phyloP scores from a whole-genome alignment of 192 early-diverging fungal species.

The Geosiphon pyriformis region DNA sequence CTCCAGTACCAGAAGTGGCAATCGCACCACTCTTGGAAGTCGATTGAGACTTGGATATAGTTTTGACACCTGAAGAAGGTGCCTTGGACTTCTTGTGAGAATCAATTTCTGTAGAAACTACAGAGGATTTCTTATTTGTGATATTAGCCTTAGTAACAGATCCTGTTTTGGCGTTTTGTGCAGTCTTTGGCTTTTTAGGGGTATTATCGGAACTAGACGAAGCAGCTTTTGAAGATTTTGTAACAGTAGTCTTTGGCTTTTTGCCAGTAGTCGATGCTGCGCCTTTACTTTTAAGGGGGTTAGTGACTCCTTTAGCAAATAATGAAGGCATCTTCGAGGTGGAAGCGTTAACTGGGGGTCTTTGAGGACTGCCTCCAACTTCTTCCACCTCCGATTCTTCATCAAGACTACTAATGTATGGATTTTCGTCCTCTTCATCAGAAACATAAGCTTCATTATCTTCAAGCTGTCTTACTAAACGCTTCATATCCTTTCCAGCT shows the following conservation, averaged over 20 bases:
- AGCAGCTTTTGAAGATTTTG: not conserved
- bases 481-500: conserved; percentile 48
- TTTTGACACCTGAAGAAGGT: not conserved
- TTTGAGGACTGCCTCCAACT: not conserved
- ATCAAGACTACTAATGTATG: conserved; percentile 40
- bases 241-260: not conserved
- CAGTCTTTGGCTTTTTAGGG: not conserved
- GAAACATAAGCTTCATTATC: conserved; percentile 58
- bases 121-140: not conserved
- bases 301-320: conserved; percentile 13
- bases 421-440: conserved; percentile 51
- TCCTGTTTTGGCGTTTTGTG: not conserved
- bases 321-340: conserved; percentile 24
- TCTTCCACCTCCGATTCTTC: conserved; percentile 9
- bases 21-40: not conserved
- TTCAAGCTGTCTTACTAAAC: conserved; percentile 57
- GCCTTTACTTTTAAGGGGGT: conserved; percentile 15
- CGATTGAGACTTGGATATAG: not conserved
- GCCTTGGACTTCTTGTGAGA: not conserved
- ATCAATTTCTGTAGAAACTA: too few species aligned
- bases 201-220: not conserved
- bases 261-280: not conserved
- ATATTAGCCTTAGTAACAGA: not conserved
- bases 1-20: not conserved
- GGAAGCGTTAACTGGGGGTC: not conserved